Evolutionary conservation across 2,329 filamentous ascomycete species (phyloP).

Genomic region (Atkinsonella texensis): DNA sequence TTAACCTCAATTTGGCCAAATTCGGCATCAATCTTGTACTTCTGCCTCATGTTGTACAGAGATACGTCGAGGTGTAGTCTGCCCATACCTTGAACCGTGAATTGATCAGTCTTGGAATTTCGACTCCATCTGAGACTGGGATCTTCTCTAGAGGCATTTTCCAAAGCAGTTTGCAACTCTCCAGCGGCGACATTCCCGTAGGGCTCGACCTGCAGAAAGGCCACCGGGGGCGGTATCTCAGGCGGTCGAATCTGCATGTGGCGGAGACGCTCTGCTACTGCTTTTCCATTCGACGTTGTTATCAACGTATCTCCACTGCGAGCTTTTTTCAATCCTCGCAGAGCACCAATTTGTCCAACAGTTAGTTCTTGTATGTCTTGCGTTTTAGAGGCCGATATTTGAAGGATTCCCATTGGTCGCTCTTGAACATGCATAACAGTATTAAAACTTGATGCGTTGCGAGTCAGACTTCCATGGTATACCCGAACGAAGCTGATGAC

Average conservation of each 20-base stretch:
- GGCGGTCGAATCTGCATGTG: conserved; percentile 78
- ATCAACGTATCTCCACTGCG: conserved; percentile 89
- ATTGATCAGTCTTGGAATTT: conserved; percentile 86
- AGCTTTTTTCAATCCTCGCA: conserved; percentile 81
- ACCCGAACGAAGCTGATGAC: conserved; percentile 86
- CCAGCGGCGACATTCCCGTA: conserved; percentile 69
- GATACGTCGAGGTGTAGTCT: conserved; percentile 92
- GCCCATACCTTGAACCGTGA: conserved; percentile 90
- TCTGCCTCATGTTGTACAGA: conserved; percentile 72
- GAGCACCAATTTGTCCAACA: conserved; percentile 86
- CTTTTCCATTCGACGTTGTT: conserved; percentile 49
- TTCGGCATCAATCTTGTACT: conserved; percentile 74
- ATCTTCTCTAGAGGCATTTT: conserved; percentile 76
- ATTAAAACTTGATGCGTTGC: conserved; percentile 71
- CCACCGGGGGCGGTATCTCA: conserved; percentile 82
- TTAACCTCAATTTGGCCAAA: conserved; percentile 93
- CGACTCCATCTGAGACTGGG: conserved; percentile 77
- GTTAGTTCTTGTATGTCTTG: conserved; percentile 71
- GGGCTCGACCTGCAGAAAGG: conserved; percentile 87
- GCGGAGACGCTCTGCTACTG: conserved; percentile 56
- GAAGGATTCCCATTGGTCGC: conserved; percentile 66
- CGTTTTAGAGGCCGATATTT: conserved; percentile 81
- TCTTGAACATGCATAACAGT: conserved; percentile 73
- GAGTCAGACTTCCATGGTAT: conserved; percentile 70
- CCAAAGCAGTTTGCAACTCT: conserved; percentile 62